phyloP scores from a whole-genome alignment of 1,139 yeast species.

The Eremothecium coryli region DNA sequence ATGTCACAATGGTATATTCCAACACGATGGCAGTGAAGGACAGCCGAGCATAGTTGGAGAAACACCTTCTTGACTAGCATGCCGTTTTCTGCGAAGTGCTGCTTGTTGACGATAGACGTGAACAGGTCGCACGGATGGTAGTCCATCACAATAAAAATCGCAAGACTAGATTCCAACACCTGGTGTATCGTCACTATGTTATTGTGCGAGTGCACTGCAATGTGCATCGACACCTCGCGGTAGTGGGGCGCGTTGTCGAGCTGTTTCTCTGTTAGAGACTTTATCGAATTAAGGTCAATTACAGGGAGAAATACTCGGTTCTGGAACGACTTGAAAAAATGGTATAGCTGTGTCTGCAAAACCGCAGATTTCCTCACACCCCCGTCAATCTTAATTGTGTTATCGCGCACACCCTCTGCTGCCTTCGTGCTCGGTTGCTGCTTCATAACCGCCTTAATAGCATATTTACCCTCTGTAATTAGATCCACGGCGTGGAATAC shows the following conservation, averaged over 20 bases:
- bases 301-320: slow-evolving; percentile 24
- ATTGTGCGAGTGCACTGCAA: slow-evolving; percentile 68
- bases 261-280: slow-evolving; percentile 18
- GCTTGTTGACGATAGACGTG: slow-evolving; percentile 64
- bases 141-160: slow-evolving; percentile 71
- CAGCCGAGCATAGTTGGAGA: slow-evolving; percentile 64
- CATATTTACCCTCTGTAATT: slow-evolving; percentile 43
- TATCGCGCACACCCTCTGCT: slow-evolving; percentile 16
- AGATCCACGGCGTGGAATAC: slow-evolving; percentile 64
- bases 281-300: slow-evolving; percentile 25
- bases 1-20: slow-evolving; percentile 81
- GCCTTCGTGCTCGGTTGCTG: slow-evolving; percentile 21
- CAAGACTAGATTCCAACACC: slow-evolving; percentile 49
- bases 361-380: slow-evolving; percentile 24
- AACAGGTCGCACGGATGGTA: slow-evolving; percentile 75
- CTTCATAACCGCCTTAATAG: slow-evolving; percentile 67
- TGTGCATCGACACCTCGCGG: slow-evolving; percentile 65
- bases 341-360: slow-evolving; percentile 22
- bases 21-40: slow-evolving; percentile 56
- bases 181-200: slow-evolving; percentile 67
- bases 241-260: slow-evolving; percentile 23
- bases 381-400: slow-evolving; percentile 17
- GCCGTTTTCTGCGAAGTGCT: slow-evolving; percentile 29
- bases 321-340: slow-evolving; percentile 22
- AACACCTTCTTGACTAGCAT: slow-evolving; percentile 59